Evolutionary conservation across 2,329 filamentous ascomycete genomes (phyloP).

Genomic region (Teratosphaeria destructans): DNA sequence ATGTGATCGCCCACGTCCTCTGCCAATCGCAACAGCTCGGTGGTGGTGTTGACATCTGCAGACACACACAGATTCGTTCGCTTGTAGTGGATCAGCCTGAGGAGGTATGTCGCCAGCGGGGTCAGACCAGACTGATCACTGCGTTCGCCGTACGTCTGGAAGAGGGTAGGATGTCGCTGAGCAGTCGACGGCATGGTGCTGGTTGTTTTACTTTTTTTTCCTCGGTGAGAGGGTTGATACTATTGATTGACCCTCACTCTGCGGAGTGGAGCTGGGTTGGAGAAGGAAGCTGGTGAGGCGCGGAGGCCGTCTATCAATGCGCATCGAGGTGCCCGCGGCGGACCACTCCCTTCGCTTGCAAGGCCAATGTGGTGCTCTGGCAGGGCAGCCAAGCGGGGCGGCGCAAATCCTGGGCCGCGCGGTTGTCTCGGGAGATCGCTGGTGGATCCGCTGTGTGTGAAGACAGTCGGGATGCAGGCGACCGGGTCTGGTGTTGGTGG

Average conservation of each 20-base stretch:
- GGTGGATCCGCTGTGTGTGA: background rate
- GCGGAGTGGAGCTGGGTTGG: background rate
- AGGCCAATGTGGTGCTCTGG: background rate
- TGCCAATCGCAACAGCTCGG: constrained; percentile 45
- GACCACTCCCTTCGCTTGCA: background rate
- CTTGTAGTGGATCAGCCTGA: constrained; percentile 41
- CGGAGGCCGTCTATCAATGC: background rate
- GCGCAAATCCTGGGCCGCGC: background rate
- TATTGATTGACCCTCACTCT: background rate
- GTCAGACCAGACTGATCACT: constrained; percentile 32
- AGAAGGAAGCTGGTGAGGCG: background rate
- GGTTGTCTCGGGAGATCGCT: background rate
- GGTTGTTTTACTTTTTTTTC: background rate
- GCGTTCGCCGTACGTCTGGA: constrained; percentile 35
- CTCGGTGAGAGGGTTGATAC: no score
- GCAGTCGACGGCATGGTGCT: constrained; percentile 6
- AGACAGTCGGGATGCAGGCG: background rate
- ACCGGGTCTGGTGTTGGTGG: background rate
- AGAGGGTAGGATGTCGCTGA: constrained; percentile 29
- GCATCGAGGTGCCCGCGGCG: background rate
- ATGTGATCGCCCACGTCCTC: constrained; percentile 51
- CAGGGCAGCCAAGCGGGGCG: background rate
- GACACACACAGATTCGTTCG: constrained; percentile 45
- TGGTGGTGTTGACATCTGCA: constrained; percentile 47
- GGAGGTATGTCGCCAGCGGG: constrained; percentile 38